Evolutionary conservation across 805 yeast genomes (phyloP), one percentile per base, ranked within the genome.

Genomic region (Starmerella roubikii): DNA sequence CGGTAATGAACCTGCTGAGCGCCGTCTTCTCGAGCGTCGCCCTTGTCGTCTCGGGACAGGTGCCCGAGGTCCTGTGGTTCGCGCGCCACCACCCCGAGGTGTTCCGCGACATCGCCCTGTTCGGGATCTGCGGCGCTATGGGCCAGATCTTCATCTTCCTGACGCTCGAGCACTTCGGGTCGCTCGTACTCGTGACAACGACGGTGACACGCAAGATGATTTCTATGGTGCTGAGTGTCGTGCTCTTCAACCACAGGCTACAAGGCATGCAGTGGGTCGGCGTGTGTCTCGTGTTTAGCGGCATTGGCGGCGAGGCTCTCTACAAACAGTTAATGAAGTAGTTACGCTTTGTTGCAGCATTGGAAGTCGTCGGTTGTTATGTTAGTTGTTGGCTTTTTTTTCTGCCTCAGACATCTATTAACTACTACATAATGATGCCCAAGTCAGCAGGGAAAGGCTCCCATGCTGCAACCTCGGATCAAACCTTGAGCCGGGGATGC

Each of bases 201-300:
- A 91, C 97, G 0, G 96, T 91, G 9, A 88, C 98, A 1, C 70
- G 99, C 51, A 91, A 91, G 54, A 88, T 91, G 95, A 65, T 85
- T 35, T 84, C 96, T 29, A 88, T 91, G 97, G 68, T 85, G 25
- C 60, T 88, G 38, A 80, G 94, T 52, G 95, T 91, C 36, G 57
- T 83, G 3, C 62, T 88, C 46, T 88, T 84, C 60, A 88, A 91
- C n/a, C 96, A 91, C 55, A 54, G 57, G 4, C 68, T 91, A 47
- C 65, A 61, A 24, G 7, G 39, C 3, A 58, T 64, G 8, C 97
- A 91, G 61, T 80, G 94, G 85, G 27, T 62, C 0, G 97, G 97
- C 0, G 75, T 91, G 5, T 37, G 57, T 1, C 59, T 81, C 41
- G 99, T 91, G 2, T 86, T 88, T 60, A 72, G 74, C 3, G 96